Percentiles rank a stretch among this genome's conserved stretches.
Evolutionary conservation across 768 basidiomycete genomes (phyloP).

Genomic region (Boletus pseudopeckii): DNA sequence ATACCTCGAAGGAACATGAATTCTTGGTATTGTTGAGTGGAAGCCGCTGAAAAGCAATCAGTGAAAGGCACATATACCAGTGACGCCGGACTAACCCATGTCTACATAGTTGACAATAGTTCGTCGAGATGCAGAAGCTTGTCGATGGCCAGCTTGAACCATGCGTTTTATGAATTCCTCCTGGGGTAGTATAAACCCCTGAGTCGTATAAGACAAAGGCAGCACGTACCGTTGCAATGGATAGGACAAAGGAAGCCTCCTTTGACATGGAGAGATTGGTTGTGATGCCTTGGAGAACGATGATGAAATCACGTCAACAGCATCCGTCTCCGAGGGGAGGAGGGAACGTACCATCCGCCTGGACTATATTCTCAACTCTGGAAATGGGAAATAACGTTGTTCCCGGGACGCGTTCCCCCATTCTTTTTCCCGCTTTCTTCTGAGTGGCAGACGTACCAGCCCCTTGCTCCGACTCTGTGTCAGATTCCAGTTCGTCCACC

Average conservation of each 20-base stretch:
- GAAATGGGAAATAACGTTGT: conserved; percentile 63
- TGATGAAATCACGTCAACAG: conserved; percentile 16
- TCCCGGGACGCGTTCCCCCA: conserved; percentile 52
- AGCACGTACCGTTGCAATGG: conserved; percentile 65
- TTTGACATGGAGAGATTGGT: conserved; percentile 67
- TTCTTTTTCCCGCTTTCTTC: conserved; percentile 28
- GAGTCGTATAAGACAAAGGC: neutral
- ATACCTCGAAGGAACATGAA: conserved; percentile 71
- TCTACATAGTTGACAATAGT: conserved; percentile 65
- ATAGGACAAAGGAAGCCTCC: conserved; percentile 70
- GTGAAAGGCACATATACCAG: neutral
- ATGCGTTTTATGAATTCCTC: conserved; percentile 84
- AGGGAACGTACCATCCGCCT: conserved; percentile 62
- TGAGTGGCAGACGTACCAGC: conserved; percentile 23
- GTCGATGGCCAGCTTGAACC: conserved; percentile 62
- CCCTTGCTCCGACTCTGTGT: conserved; percentile 31
- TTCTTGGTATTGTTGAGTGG: conserved; percentile 60
- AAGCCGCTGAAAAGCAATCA: conserved; percentile 42
- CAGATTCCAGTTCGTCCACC: conserved; percentile 34
- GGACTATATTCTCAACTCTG: conserved; percentile 72
- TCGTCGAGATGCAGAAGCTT: conserved; percentile 58
- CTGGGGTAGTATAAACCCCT: conserved; percentile 37
- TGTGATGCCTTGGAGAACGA: conserved; percentile 45
- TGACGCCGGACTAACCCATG: conserved; percentile 53
- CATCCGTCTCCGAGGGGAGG: conserved; percentile 6